Conservation (phyloP, 2,329 filamentous ascomycete species). For the Teratosphaeria gauchensis region DNA sequence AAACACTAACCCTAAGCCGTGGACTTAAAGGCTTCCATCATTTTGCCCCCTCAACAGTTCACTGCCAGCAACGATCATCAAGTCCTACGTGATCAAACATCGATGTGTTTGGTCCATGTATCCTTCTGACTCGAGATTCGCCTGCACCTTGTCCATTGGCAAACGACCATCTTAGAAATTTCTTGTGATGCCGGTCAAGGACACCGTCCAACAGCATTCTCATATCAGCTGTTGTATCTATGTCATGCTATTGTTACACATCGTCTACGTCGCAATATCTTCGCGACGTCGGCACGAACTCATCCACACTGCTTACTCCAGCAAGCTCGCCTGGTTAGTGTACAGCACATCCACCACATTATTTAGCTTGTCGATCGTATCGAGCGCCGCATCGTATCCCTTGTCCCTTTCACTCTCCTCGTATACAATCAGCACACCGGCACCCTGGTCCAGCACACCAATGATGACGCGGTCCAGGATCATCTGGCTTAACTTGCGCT, state of each 20-base stretch:
- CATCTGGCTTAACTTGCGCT: slow-evolving; percentile 98
- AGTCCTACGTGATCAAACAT: neutral
- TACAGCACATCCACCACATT: slow-evolving; percentile 96
- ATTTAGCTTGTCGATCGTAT: slow-evolving; percentile 93
- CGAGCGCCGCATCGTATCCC: slow-evolving; percentile 85
- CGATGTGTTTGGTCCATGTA: too few species aligned
- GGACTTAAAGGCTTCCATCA: neutral
- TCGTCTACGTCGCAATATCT: neutral
- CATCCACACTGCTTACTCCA: slow-evolving; percentile 58
- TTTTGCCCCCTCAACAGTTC: neutral
- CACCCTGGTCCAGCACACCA: slow-evolving; percentile 91
- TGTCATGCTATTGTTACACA: neutral
- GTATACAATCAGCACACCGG: slow-evolving; percentile 93
- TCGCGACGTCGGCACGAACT: neutral
- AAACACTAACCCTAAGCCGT: neutral
- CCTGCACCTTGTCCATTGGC: too few species aligned
- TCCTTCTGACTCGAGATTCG: too few species aligned
- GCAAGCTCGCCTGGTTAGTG: slow-evolving; percentile 89
- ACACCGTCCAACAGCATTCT: neutral
- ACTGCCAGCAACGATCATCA: too few species aligned
- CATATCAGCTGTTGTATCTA: neutral
- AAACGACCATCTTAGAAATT: too few species aligned
- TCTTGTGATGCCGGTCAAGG: neutral
- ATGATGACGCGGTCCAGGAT: slow-evolving; percentile 99
- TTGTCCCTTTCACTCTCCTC: slow-evolving; percentile 91